These are phyloP conservation scores for Russula griseocarnosa DNA, from an alignment of 768 basidiomycete species.

Conservation along the genomic window DNA sequence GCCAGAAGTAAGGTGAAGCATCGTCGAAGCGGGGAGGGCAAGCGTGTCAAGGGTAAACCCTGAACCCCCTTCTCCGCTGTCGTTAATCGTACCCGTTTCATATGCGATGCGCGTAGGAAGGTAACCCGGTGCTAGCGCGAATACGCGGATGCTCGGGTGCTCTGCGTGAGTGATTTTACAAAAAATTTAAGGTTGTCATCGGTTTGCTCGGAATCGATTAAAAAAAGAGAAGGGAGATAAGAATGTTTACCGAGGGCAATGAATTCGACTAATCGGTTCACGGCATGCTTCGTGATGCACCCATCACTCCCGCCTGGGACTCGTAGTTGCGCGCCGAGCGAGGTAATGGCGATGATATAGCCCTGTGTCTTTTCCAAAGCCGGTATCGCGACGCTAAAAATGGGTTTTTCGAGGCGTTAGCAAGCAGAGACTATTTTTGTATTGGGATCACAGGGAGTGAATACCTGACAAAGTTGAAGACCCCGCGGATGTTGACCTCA, in stretches of 20 bases:
- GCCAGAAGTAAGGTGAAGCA: slow-evolving; percentile 12
- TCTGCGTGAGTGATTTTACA: neutral
- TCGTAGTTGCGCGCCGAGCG: neutral
- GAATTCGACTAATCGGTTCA: slow-evolving; percentile 20
- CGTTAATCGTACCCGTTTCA: neutral
- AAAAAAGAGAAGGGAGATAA: neutral
- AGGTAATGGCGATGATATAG: neutral
- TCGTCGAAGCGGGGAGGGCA: slow-evolving; percentile 4
- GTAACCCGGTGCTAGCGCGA: slow-evolving; percentile 5
- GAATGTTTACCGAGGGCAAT: neutral
- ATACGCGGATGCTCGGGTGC: slow-evolving; percentile 5
- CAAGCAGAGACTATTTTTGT: no score
- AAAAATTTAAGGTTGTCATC: neutral
- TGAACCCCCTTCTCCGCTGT: neutral
- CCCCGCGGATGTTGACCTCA: slow-evolving; percentile 18
- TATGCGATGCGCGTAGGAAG: neutral
- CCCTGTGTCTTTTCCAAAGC: slow-evolving; percentile 3
- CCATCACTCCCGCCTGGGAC: slow-evolving; percentile 12
- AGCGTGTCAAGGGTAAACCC: neutral
- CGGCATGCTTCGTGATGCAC: slow-evolving; percentile 3
- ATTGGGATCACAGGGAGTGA: no score
- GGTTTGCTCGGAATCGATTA: neutral
- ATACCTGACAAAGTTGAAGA: slow-evolving; percentile 14
- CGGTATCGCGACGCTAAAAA: slow-evolving; percentile 1
- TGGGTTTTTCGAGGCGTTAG: no score